These are phyloP conservation scores for Paramecium sonneborni DNA, from an alignment of 73 alveolate species.

Conservation along the genomic window DNA sequence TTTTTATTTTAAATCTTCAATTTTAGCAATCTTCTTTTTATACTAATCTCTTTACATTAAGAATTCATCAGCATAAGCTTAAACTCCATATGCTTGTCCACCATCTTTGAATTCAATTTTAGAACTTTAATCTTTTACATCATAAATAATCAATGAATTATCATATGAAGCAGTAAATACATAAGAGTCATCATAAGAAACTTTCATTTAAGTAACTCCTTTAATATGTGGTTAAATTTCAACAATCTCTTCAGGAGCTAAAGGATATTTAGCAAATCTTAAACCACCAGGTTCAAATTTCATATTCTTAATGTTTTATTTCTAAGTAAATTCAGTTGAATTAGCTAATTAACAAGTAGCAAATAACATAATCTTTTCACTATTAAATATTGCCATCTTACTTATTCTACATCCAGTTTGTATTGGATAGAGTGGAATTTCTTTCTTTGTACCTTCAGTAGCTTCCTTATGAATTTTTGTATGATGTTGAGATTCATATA, in stretches of 20 bases:
- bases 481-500: constrained; percentile 3
- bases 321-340: not conserved
- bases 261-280: constrained; percentile 72
- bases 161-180: constrained; percentile 75
- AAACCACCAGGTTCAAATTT: constrained; percentile 77
- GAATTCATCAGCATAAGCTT: constrained; percentile 80
- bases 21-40: constrained; percentile 52
- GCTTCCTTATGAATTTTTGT: constrained; percentile 36
- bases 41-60: constrained; percentile 69
- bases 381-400: constrained; percentile 72
- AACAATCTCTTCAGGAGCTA: constrained; percentile 61
- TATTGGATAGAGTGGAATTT: not conserved
- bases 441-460: constrained; percentile 61
- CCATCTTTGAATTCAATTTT: constrained; percentile 73
- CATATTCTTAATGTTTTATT: not conserved
- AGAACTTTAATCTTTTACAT: constrained; percentile 75
- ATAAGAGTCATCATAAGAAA: constrained; percentile 75
- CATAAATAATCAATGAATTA: constrained; percentile 75
- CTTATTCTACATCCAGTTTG: constrained; percentile 70
- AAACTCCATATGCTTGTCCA: constrained; percentile 60
- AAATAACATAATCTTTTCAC: constrained; percentile 75
- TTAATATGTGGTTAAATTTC: constrained; percentile 78
- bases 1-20: constrained; percentile 41
- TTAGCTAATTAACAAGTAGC: constrained; percentile 73
- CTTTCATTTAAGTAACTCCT: constrained; percentile 77